Evolutionary conservation across 768 basidiomycete species (phyloP).

Genomic region (Ramaria sp.): DNA sequence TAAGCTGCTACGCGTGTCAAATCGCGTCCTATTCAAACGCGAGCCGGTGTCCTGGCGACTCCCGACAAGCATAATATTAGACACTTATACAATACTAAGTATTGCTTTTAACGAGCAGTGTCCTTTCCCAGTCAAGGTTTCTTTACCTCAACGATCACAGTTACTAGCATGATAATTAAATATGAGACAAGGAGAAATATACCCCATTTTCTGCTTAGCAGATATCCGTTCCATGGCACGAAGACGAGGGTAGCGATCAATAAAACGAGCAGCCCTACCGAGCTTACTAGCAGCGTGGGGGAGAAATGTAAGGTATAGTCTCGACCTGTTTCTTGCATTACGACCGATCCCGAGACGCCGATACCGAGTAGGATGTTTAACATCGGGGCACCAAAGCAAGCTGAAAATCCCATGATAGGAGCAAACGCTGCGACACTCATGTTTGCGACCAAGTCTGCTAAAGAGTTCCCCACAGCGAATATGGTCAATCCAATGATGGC

Average conservation of each 20-base stretch:
- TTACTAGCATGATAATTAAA: slow-evolving; percentile 62
- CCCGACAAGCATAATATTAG: no score
- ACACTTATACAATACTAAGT: no score
- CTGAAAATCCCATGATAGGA: slow-evolving; percentile 91
- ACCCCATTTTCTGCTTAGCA: slow-evolving; percentile 76
- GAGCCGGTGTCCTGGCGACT: no score
- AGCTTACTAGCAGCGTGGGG: slow-evolving; percentile 74
- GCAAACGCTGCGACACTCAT: slow-evolving; percentile 91
- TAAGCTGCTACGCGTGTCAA: background rate
- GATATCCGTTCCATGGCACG: slow-evolving; percentile 78
- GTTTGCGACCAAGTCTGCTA: slow-evolving; percentile 95
- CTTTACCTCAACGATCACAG: slow-evolving; percentile 68
- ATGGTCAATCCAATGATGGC: slow-evolving; percentile 96
- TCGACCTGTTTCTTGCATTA: slow-evolving; percentile 49
- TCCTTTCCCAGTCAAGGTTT: background rate
- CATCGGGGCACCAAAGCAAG: slow-evolving; percentile 91
- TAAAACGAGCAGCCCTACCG: slow-evolving; percentile 68
- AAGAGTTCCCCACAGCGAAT: slow-evolving; percentile 92
- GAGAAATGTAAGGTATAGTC: slow-evolving; percentile 68
- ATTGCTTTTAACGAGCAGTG: no score
- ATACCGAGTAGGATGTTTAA: slow-evolving; percentile 86
- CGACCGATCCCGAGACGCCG: slow-evolving; percentile 83
- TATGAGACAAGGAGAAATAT: slow-evolving; percentile 68
- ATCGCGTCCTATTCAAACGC: no score
- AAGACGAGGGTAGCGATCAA: slow-evolving; percentile 67